Evolutionary conservation across 2,329 filamentous ascomycete species (phyloP).

Genomic region (Leptographium lundbergii): DNA sequence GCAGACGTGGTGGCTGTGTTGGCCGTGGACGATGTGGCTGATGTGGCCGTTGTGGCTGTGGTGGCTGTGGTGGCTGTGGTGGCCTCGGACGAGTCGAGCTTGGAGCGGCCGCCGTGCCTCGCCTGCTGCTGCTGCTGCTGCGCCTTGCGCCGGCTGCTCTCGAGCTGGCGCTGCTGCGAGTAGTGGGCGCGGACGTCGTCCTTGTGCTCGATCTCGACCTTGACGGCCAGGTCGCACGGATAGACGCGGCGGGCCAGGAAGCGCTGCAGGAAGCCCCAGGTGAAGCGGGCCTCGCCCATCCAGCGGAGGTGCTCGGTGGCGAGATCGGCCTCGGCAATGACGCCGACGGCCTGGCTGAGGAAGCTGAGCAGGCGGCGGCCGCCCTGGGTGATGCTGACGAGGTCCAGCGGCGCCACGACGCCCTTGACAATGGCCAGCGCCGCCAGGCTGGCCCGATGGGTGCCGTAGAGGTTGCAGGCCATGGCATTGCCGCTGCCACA

Average conservation of each 20-base stretch:
- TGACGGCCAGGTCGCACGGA: conserved; percentile 79
- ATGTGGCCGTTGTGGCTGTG: background rate
- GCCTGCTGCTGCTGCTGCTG: background rate
- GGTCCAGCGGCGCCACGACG: conserved; percentile 67
- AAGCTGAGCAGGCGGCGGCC: conserved; percentile 67
- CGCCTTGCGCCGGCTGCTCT: background rate
- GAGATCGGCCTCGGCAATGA: conserved; percentile 81
- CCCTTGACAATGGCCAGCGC: conserved; percentile 82
- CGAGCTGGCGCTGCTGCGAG: conserved; percentile 9
- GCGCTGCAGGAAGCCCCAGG: conserved; percentile 67
- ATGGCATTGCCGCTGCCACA: conserved; percentile 93
- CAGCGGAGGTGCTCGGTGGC: conserved; percentile 84
- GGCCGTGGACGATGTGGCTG: background rate
- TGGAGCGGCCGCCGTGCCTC: background rate
- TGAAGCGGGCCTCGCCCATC: conserved; percentile 83
- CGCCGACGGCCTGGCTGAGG: conserved; percentile 77
- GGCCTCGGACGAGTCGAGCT: conserved; percentile 4
- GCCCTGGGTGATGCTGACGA: conserved; percentile 80
- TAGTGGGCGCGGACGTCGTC: conserved; percentile 62
- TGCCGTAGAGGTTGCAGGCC: conserved; percentile 80
- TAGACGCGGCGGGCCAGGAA: conserved; percentile 67
- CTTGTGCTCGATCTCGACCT: conserved; percentile 70
- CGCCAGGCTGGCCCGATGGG: conserved; percentile 59
- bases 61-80: background rate
- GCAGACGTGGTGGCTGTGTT: background rate